A percentile compares a stretch with the other conserved stretches of the same genome.
Conservation (phyloP, 345 rosid genomes). For the Populus simonii region DNA sequence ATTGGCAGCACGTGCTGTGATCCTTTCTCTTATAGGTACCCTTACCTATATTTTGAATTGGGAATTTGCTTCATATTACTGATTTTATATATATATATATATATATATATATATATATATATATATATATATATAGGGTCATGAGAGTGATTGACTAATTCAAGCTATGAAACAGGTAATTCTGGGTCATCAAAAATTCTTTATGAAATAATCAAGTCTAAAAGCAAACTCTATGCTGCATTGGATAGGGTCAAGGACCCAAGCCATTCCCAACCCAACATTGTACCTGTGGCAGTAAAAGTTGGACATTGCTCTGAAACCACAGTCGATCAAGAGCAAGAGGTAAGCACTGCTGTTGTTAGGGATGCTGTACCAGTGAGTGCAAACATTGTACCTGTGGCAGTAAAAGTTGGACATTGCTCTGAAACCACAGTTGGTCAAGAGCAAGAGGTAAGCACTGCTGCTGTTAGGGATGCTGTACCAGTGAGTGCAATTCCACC, state of each 20-base stretch:
- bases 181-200: conserved; percentile 18
- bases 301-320: not conserved
- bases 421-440: not conserved
- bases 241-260: conserved; percentile 19
- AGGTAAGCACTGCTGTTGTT: not conserved
- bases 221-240: conserved; percentile 27
- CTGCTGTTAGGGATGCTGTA: not conserved
- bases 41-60: not conserved
- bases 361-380: not conserved
- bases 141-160: not conserved
- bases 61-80: not conserved
- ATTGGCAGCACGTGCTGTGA: conserved; percentile 41
- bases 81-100: not conserved
- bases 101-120: not conserved
- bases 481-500: not conserved
- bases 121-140: not conserved
- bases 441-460: conserved; percentile 5
- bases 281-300: not conserved
- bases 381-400: not conserved
- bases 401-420: not conserved
- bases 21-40: conserved; percentile 38
- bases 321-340: not conserved
- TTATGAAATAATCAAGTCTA: conserved; percentile 33
- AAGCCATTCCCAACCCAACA: not conserved
- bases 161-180: conserved; percentile 20